Base-by-base conservation (phyloP, 1,284 basidiomycete species). In the Austroboletus rostrupii region DNA sequence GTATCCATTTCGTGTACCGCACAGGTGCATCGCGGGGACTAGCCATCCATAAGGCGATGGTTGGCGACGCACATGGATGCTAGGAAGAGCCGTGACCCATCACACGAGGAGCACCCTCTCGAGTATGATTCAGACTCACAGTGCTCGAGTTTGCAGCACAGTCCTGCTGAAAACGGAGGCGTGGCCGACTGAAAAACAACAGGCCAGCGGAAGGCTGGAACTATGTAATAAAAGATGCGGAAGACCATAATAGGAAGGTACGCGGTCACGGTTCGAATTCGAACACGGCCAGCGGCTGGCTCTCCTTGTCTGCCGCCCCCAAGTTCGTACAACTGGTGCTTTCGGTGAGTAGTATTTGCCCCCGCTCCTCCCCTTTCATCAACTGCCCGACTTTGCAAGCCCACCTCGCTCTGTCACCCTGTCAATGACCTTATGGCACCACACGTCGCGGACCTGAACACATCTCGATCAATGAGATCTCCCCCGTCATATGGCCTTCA, bases 1-100 rank as follows among this genome's bases (percentile, higher is more conserved):
- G n/a, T n/a, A n/a, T n/a, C n/a, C n/a, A n/a, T n/a, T 23, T 7
- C 61, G 60, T 13, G 72, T 72, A 29, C 55, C 55, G 2, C 61
- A 67, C 43, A 57, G 54, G 9, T n/a, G n/a, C n/a, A n/a, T n/a
- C n/a, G n/a, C n/a, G n/a, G n/a, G n/a, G n/a, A n/a, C n/a, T n/a
- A n/a, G n/a, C n/a, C n/a, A n/a, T n/a, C n/a, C n/a, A n/a, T n/a
- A n/a, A n/a, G n/a, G n/a, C n/a, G n/a, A 72, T 67, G 31, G 26
- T 9, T 26, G 26, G 26, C 26, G 26, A n/a, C n/a, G n/a, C n/a
- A n/a, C n/a, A n/a, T n/a, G n/a, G n/a, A n/a, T n/a, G n/a, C n/a
- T n/a, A n/a, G n/a, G n/a, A n/a, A n/a, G n/a, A n/a, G n/a, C n/a
- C n/a, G n/a, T n/a, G n/a, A n/a, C n/a, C n/a, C n/a, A n/a, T n/a